A percentile compares a stretch with the other conserved stretches of the same genome.
Conservation (phyloP, 352 stramenopile genomes). For the Phytopythium aichiense region DNA sequence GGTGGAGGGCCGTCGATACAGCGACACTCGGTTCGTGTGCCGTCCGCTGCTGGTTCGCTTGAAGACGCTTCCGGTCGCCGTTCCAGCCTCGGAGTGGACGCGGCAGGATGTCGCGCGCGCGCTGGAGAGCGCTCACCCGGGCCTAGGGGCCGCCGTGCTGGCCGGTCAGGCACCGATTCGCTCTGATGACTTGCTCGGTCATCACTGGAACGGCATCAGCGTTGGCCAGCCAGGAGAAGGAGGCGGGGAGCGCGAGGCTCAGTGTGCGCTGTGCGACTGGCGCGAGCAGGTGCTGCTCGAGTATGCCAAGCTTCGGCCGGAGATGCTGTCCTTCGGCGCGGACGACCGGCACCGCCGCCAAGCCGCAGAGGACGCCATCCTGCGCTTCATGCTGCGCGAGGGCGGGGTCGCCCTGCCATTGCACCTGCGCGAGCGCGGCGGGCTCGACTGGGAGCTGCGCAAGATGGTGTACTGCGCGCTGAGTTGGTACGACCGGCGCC, state of each 20-base stretch:
- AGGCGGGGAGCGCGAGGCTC: background rate
- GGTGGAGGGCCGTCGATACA: slow-evolving; percentile 5
- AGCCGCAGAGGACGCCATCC: slow-evolving; percentile 11
- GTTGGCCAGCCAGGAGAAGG: background rate
- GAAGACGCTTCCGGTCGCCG: background rate
- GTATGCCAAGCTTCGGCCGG: slow-evolving; percentile 8
- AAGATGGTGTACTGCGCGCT: slow-evolving; percentile 11
- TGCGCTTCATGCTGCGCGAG: slow-evolving; percentile 11
- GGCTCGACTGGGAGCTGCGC: slow-evolving; percentile 4
- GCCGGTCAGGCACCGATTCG: background rate
- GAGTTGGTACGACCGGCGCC: slow-evolving; percentile 12
- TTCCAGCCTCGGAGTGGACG: slow-evolving; percentile 3
- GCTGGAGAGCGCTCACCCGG: background rate
- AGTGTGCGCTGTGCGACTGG: slow-evolving; percentile 11
- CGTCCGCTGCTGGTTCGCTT: slow-evolving; percentile 7
- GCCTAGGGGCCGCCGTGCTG: slow-evolving; percentile 2
- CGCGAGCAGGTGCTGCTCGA: slow-evolving; percentile 7
- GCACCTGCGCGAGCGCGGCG: background rate
- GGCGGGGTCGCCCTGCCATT: slow-evolving; percentile 5
- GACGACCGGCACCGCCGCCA: slow-evolving; percentile 9
- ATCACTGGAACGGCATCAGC: slow-evolving; percentile 9
- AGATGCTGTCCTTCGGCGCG: slow-evolving; percentile 10
- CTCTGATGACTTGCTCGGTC: slow-evolving; percentile 3
- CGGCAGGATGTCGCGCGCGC: background rate
- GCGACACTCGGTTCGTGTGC: slow-evolving; percentile 11